Percentiles rank a stretch among this genome's conserved stretches.
These are phyloP conservation scores for Coprinellus micaceus DNA, from an alignment of 768 basidiomycete species.

Conservation along the genomic window DNA sequence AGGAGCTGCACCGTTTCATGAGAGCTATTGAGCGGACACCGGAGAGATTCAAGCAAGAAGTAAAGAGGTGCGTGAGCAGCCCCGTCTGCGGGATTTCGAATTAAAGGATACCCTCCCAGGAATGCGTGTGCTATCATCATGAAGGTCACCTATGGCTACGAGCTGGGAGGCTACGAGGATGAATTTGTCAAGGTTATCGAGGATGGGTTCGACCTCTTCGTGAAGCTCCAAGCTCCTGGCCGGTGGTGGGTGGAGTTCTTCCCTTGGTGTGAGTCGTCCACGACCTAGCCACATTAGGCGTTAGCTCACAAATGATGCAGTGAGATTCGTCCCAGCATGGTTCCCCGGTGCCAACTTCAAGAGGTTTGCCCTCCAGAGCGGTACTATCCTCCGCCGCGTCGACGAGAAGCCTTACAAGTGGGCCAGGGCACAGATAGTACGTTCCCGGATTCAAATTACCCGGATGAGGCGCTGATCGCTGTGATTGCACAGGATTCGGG, in stretches of 20 bases:
- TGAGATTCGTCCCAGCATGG: slow-evolving; percentile 38
- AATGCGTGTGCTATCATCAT: slow-evolving; percentile 33
- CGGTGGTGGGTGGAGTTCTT: slow-evolving; percentile 38
- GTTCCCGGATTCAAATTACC: neutral
- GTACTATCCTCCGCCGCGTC: slow-evolving; percentile 16
- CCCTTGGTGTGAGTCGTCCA: slow-evolving; percentile 29
- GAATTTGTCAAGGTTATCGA: slow-evolving; percentile 29
- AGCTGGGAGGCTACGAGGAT: slow-evolving; percentile 31
- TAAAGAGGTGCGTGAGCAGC: slow-evolving; percentile 25
- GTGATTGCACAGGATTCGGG: slow-evolving; percentile 19
- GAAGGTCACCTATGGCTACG: slow-evolving; percentile 39
- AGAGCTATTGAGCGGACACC: slow-evolving; percentile 26
- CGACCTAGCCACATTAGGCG: neutral
- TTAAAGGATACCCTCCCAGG: slow-evolving; percentile 14
- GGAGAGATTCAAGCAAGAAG: slow-evolving; percentile 23
- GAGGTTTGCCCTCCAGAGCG: slow-evolving; percentile 18
- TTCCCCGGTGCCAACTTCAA: slow-evolving; percentile 43
- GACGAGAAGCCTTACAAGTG: slow-evolving; percentile 27
- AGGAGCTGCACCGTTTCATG: slow-evolving; percentile 28
- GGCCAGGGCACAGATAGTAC: slow-evolving; percentile 30
- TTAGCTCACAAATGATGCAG: slow-evolving; percentile 17
- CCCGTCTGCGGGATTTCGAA: neutral
- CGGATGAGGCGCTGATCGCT: neutral
- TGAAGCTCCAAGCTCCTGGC: slow-evolving; percentile 25
- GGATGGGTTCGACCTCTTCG: slow-evolving; percentile 24